A percentile compares a stretch with the other conserved stretches of the same genome.
Evolutionary conservation across 2,329 filamentous ascomycete species (phyloP).

Genomic region (Lachnellula hyalina): DNA sequence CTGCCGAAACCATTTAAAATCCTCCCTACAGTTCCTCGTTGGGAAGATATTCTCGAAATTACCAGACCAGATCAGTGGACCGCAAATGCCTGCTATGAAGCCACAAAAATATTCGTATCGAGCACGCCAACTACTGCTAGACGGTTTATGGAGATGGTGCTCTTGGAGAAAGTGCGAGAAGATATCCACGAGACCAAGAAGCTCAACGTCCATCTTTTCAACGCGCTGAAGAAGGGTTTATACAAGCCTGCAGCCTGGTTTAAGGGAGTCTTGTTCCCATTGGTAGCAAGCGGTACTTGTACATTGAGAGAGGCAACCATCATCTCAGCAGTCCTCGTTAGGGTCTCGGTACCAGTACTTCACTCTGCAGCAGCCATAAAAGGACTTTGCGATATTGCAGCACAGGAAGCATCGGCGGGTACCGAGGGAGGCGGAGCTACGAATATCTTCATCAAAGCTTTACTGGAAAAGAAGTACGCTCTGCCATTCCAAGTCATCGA

Average conservation of each 20-base stretch:
- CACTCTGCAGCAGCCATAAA: conserved; percentile 91
- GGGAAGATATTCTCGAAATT: conserved; percentile 80
- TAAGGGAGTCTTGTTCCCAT: conserved; percentile 90
- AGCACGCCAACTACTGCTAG: conserved; percentile 75
- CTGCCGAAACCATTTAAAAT: conserved; percentile 98
- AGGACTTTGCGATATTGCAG: conserved; percentile 88
- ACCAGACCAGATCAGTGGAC: conserved; percentile 75
- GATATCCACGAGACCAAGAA: conserved; percentile 94
- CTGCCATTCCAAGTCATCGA: conserved; percentile 93
- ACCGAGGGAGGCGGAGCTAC: conserved; percentile 86
- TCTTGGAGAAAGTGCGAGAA: conserved; percentile 86
- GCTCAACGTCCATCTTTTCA: conserved; percentile 92
- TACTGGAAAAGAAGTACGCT: conserved; percentile 96
- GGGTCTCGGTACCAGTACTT: conserved; percentile 82
- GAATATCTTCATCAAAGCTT: conserved; percentile 89
- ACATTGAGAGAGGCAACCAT: conserved; percentile 90
- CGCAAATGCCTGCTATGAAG: conserved; percentile 78
- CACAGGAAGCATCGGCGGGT: conserved; percentile 77
- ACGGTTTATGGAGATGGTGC: conserved; percentile 77
- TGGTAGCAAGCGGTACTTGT: conserved; percentile 80
- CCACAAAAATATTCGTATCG: conserved; percentile 88
- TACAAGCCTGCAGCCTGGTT: conserved; percentile 97
- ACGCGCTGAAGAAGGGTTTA: conserved; percentile 82
- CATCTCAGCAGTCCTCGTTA: conserved; percentile 75
- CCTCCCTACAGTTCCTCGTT: conserved; percentile 83